Percentiles rank a stretch among this genome's conserved stretches.
These are phyloP conservation scores for Exophiala mesophila DNA, from an alignment of 2,329 filamentous ascomycete genomes.

Conservation along the genomic window DNA sequence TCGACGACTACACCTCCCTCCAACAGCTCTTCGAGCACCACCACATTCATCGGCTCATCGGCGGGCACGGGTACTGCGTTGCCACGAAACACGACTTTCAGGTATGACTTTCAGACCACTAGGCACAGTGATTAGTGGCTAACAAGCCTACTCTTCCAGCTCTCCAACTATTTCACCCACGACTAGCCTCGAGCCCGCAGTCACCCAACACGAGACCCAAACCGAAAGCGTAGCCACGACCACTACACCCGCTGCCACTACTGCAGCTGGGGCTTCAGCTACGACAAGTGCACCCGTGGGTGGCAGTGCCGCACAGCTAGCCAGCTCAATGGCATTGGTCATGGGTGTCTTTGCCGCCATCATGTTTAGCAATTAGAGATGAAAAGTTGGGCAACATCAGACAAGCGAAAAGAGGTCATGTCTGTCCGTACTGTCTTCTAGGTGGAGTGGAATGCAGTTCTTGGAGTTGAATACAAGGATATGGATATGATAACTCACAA, in stretches of 20 bases:
- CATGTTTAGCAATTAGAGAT: conserved; percentile 31
- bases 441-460: no score
- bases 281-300: conserved; percentile 21
- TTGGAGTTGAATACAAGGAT: no score
- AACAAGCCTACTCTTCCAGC: conserved; percentile 1
- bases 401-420: no score
- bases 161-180: conserved; percentile 25
- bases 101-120: conserved; percentile 8
- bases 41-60: conserved; percentile 13
- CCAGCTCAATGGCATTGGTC: conserved; percentile 31
- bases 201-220: conserved; percentile 13
- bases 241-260: conserved; percentile 14
- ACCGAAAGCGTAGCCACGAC: conserved; percentile 23
- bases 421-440: no score
- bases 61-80: conserved; percentile 58
- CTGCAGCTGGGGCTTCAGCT: conserved; percentile 19
- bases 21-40: conserved; percentile 17
- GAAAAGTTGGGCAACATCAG: no score
- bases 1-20: conserved; percentile 20
- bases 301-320: conserved; percentile 27
- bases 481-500: no score
- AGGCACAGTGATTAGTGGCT: not conserved
- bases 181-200: conserved; percentile 8
- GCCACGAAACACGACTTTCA: conserved; percentile 44
- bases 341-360: conserved; percentile 33